phyloP scores from a whole-genome alignment of 1,284 basidiomycete genomes.

The Ustilago curta region DNA sequence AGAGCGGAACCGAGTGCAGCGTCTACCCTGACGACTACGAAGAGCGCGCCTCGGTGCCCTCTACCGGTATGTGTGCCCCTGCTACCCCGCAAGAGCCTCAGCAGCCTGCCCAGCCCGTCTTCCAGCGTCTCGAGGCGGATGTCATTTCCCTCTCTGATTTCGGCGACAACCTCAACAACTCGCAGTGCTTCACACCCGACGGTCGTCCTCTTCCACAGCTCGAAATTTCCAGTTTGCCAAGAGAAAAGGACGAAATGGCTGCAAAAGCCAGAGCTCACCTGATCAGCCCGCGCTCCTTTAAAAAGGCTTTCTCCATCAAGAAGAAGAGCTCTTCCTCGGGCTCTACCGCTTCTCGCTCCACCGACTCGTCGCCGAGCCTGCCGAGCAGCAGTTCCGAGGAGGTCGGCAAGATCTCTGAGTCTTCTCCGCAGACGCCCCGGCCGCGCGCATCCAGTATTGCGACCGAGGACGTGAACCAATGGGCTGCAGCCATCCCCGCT shows the following conservation, averaged over 20 bases:
- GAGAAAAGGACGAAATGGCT: slow-evolving; percentile 41
- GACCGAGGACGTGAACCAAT: slow-evolving; percentile 28
- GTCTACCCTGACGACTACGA: slow-evolving; percentile 22
- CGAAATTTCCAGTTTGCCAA: slow-evolving; percentile 36
- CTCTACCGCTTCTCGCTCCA: slow-evolving; percentile 14
- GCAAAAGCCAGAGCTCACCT: slow-evolving; percentile 24
- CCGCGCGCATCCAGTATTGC: slow-evolving; percentile 9
- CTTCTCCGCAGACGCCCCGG: neutral
- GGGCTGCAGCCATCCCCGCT: slow-evolving; percentile 30
- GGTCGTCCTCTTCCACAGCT: slow-evolving; percentile 21
- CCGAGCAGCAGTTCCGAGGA: slow-evolving; percentile 38
- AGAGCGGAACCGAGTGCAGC: slow-evolving; percentile 45
- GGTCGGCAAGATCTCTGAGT: slow-evolving; percentile 22
- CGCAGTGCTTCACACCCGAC: slow-evolving; percentile 15
- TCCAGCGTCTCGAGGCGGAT: slow-evolving; percentile 43
- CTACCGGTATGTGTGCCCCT: neutral
- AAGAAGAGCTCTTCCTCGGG: slow-evolving; percentile 22
- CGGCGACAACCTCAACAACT: slow-evolving; percentile 9
- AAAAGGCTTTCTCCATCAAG: slow-evolving; percentile 41
- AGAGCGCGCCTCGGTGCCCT: slow-evolving; percentile 4
- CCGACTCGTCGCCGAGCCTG: slow-evolving; percentile 24
- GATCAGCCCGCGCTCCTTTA: slow-evolving; percentile 42
- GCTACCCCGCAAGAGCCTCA: slow-evolving; percentile 4
- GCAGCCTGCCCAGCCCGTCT: slow-evolving; percentile 27
- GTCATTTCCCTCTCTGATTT: slow-evolving; percentile 8